Base-by-base conservation (phyloP, 129 eudicot species). In the Apium graveolens region DNA sequence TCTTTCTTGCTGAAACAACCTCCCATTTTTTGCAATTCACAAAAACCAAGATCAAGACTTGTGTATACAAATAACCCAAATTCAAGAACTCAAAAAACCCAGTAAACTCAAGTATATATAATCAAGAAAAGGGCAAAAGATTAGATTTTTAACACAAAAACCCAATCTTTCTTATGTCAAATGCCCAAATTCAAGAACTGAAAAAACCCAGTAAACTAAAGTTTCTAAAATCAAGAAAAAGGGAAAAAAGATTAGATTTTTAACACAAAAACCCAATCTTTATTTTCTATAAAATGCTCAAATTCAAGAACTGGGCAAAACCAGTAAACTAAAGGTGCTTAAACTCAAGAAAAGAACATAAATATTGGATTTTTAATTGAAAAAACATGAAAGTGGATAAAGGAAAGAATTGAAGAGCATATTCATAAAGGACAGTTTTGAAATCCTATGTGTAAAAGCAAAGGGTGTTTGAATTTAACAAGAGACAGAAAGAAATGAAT, bases 1-100 rank as follows among this genome's bases (percentile, higher is more conserved):
- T 37, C 74, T 37, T 70, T 70, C 43, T 34, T 70, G 45, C 74
- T 70, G 6, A 70, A 70, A 20, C 74, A 70, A 37, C 74, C 46
- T 3, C 74, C 74, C 74, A 70, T 70, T 70, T 18, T 70, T 70
- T 70, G 44, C 5, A 70, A 7, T 20, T 34, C 13, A 70, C 21
- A 70, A 20, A 20, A 35, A 8, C 43, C 46, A n/a, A 70, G 74
- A 70, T 70, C 74, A 70, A 69, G 74, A 65, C 4, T 11, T 21
- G 11, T 72, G 11, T 11, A 2, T 21, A 21, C 0, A 6, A 1
- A 35, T 45, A 41, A 81, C 65, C 53, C 76, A 43, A 43, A 73
- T 43, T 73, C 53, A 72, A 42, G 26, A 42, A 3, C 35, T 42
- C 24, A 73, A 31, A 5, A 17, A 68, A 32, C 41, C 73, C 39